A percentile compares a stretch with the other conserved stretches of the same genome.
Conservation (phyloP, 129 eudicot genomes). For the Gnaphalium uliginosum region DNA sequence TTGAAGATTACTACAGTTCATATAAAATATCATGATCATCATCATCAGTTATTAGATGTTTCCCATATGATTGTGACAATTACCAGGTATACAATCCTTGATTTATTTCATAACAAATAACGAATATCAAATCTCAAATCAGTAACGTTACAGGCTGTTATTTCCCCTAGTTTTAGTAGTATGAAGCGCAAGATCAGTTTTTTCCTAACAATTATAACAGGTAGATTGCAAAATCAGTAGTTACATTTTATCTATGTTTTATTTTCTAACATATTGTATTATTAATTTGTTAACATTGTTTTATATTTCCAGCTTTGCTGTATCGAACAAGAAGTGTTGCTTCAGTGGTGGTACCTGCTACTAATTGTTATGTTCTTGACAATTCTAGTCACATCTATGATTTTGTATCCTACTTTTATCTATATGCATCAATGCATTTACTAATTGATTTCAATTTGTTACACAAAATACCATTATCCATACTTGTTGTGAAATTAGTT, state of each 20-base stretch:
- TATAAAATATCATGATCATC: slow-evolving; percentile 1
- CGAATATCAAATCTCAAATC: slow-evolving; percentile 22
- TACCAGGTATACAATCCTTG: slow-evolving; percentile 16
- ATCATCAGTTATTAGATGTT: slow-evolving; percentile 16
- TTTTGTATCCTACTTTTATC: slow-evolving; percentile 73
- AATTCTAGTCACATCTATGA: slow-evolving; percentile 80
- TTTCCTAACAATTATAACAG: slow-evolving; percentile 27
- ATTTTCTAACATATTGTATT: not conserved
- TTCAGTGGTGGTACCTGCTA: slow-evolving; percentile 69
- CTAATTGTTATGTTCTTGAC: slow-evolving; percentile 73
- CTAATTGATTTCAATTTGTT: not conserved
- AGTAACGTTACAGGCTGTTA: not conserved
- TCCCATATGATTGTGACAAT: slow-evolving; percentile 12
- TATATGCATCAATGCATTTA: not conserved
- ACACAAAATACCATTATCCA: too few species aligned
- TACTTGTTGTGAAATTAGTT: not conserved
- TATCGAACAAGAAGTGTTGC: slow-evolving; percentile 40
- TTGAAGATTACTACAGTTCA: slow-evolving; percentile 2
- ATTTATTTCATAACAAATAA: slow-evolving; percentile 1
- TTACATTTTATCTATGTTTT: not conserved
- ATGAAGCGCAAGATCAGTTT: slow-evolving; percentile 28
- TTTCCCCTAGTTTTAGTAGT: slow-evolving; percentile 11
- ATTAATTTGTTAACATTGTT: not conserved
- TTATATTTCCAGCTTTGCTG: slow-evolving; percentile 45
- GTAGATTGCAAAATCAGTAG: slow-evolving; percentile 19